These are phyloP conservation scores for Pseudogymnoascus sp. DNA, from an alignment of 2,329 filamentous ascomycete genomes.

Conservation along the genomic window DNA sequence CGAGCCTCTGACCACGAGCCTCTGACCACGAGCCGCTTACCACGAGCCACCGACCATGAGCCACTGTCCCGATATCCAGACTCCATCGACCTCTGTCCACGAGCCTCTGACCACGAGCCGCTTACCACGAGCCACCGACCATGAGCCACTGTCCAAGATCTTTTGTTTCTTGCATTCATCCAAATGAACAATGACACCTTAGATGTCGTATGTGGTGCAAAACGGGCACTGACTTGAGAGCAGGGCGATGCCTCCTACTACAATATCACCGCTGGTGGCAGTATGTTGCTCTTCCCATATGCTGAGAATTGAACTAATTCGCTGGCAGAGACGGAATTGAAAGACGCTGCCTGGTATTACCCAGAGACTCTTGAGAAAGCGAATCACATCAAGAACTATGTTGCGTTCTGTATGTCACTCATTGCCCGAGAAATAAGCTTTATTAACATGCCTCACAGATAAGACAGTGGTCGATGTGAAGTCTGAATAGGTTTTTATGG, in stretches of 20 bases:
- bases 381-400: conserved; percentile 35
- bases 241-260: conserved; percentile 38
- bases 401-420: conserved; percentile 37
- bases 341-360: conserved; percentile 41
- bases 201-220: neutral
- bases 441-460: conserved; percentile 10
- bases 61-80: too few species aligned
- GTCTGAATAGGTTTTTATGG: neutral
- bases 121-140: too few species aligned
- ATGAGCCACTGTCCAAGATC: neutral
- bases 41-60: too few species aligned
- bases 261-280: conserved; percentile 36
- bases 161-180: neutral
- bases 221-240: neutral
- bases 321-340: conserved; percentile 30
- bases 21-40: too few species aligned
- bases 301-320: neutral
- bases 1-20: neutral
- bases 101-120: neutral
- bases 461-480: conserved; percentile 13
- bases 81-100: neutral
- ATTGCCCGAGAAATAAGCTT: neutral
- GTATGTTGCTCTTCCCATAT: conserved; percentile 15
- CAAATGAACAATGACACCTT: neutral
- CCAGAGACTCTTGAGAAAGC: conserved; percentile 33